Percentiles rank a stretch among this genome's conserved stretches.
Conservation (phyloP, 2,329 filamentous ascomycete species). For the Aquanectria penicillioides region DNA sequence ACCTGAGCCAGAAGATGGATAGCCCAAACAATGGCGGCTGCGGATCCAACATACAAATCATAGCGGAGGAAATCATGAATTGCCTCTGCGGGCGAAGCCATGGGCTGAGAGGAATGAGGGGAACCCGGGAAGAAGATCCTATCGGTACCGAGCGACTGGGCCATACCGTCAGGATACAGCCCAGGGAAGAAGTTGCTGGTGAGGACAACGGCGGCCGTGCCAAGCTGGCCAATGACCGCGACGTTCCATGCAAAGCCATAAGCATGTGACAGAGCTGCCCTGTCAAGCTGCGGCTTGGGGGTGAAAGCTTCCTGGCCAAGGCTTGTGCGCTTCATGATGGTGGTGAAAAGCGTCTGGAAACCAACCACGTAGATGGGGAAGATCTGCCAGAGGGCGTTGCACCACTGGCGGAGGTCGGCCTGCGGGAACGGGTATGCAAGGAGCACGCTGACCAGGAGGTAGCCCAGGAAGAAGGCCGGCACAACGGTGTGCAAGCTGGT, state of each 20-base stretch:
- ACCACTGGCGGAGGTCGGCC: slow-evolving; percentile 32
- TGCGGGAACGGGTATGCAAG: slow-evolving; percentile 34
- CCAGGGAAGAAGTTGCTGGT: slow-evolving; percentile 20
- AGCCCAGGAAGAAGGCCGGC: slow-evolving; percentile 36
- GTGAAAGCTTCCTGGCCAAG: slow-evolving; percentile 33
- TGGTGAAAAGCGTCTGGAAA: slow-evolving; percentile 28
- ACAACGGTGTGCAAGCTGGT: slow-evolving; percentile 28
- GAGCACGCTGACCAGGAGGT: slow-evolving; percentile 29
- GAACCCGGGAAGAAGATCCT: slow-evolving; percentile 34
- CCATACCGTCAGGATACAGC: slow-evolving; percentile 31
- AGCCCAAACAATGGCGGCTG: slow-evolving; percentile 31
- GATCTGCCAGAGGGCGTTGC: slow-evolving; percentile 33
- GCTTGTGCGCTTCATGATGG: slow-evolving; percentile 31
- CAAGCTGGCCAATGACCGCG: slow-evolving; percentile 37
- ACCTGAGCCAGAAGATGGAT: slow-evolving; percentile 27
- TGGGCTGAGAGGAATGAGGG: slow-evolving; percentile 28
- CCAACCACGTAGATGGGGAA: slow-evolving; percentile 34
- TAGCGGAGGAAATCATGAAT: slow-evolving; percentile 40
- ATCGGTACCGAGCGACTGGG: slow-evolving; percentile 17
- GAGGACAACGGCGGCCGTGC: slow-evolving; percentile 28
- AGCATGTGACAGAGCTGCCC: slow-evolving; percentile 31
- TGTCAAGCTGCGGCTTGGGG: slow-evolving; percentile 26
- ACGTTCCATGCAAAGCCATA: slow-evolving; percentile 41
- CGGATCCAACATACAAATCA: slow-evolving; percentile 36
- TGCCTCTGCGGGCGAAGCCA: slow-evolving; percentile 26